Conservation (phyloP, 2,329 filamentous ascomycete genomes). For the Aspergillus candidus region DNA sequence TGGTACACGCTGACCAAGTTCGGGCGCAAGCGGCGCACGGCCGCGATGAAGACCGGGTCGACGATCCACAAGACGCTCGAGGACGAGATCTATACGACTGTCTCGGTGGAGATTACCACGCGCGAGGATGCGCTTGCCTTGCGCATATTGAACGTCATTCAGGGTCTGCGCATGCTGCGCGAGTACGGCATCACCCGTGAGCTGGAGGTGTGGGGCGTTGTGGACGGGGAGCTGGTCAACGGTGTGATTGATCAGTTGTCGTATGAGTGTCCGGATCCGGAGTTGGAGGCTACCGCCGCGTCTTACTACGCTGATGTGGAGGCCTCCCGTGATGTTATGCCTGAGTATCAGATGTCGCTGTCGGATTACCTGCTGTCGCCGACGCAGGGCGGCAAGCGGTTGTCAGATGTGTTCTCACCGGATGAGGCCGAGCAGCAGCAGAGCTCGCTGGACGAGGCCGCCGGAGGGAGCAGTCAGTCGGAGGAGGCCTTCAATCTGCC, state of each 20-base stretch:
- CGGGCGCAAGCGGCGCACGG: slow-evolving; percentile 68
- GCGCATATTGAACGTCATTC: slow-evolving; percentile 83
- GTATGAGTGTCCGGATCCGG: slow-evolving; percentile 66
- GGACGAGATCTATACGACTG: slow-evolving; percentile 72
- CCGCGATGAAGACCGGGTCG: slow-evolving; percentile 77
- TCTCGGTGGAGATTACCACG: slow-evolving; percentile 64
- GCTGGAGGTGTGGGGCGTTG: slow-evolving; percentile 75
- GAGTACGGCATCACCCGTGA: slow-evolving; percentile 68
- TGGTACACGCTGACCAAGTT: slow-evolving; percentile 75
- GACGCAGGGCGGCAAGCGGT: slow-evolving; percentile 29
- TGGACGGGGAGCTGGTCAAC: slow-evolving; percentile 77
- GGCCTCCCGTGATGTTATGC: slow-evolving; percentile 30
- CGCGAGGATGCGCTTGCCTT: slow-evolving; percentile 80
- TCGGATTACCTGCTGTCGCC: slow-evolving; percentile 40
- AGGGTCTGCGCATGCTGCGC: slow-evolving; percentile 69
- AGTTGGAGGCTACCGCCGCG: slow-evolving; percentile 58
- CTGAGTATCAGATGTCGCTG: slow-evolving; percentile 42
- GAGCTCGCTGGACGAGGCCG: slow-evolving; percentile 8
- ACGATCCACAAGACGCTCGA: slow-evolving; percentile 78
- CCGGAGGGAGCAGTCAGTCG: slow-evolving; percentile 7
- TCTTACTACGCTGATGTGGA: slow-evolving; percentile 34
- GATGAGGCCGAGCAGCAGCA: slow-evolving; percentile 4
- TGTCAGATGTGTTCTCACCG: slow-evolving; percentile 27
- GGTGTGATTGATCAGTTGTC: slow-evolving; percentile 86
- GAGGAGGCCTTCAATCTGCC: slow-evolving; percentile 20